A percentile compares a stretch with the other conserved stretches of the same genome.
Conservation (phyloP, 768 basidiomycete species). For the Kondoa subrosea region DNA sequence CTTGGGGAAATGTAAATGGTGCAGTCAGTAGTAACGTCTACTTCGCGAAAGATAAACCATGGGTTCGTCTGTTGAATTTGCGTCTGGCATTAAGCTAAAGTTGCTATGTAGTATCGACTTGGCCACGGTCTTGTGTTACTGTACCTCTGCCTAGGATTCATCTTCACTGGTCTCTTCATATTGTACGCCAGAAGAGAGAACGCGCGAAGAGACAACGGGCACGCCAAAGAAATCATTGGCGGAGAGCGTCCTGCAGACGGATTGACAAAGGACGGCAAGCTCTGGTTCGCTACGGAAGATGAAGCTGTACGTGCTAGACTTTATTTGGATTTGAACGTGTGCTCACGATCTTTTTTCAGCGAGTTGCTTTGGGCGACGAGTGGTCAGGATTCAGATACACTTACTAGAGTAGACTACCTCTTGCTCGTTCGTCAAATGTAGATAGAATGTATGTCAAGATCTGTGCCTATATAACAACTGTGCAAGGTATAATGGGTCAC, state of each 20-base stretch:
- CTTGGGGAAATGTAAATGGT: conserved; percentile 49
- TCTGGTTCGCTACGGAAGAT: conserved; percentile 36
- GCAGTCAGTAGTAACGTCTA: conserved; percentile 34
- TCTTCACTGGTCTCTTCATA: conserved; percentile 30
- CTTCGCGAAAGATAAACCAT: conserved; percentile 43
- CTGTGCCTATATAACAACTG: too few relatives aligned
- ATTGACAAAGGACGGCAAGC: conserved; percentile 31
- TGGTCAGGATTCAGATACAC: not conserved
- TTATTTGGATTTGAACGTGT: not conserved
- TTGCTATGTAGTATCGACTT: conserved; percentile 55
- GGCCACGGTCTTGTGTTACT: conserved; percentile 47
- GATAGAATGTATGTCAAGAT: too few relatives aligned
- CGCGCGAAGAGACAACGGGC: not conserved
- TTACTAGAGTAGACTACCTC: too few relatives aligned
- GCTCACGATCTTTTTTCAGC: not conserved
- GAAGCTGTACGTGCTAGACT: not conserved
- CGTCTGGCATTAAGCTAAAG: too few relatives aligned
- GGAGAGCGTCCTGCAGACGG: conserved; percentile 35
- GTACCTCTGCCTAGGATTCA: conserved; percentile 37
- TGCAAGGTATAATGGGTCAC: too few relatives aligned
- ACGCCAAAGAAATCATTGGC: conserved; percentile 45
- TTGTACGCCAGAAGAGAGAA: not conserved
- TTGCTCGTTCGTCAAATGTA: too few relatives aligned
- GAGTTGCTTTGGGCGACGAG: not conserved
- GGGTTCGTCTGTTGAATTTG: too few relatives aligned